Conservation (phyloP, 495 filamentous ascomycete genomes). For the Aspergillus carlsbadensis region DNA sequence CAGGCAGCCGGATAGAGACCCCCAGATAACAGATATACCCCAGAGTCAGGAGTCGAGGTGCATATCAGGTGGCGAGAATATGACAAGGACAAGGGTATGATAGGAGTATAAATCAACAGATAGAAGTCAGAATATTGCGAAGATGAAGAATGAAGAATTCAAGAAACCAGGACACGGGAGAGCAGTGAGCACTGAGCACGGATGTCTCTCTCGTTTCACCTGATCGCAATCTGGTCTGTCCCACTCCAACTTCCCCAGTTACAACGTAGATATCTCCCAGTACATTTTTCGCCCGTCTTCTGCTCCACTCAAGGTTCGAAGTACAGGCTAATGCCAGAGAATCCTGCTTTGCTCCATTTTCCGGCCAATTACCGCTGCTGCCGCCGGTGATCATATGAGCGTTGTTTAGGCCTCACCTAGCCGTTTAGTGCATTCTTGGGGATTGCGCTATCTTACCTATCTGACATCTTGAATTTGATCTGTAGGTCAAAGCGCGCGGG, state of each 20-base stretch:
- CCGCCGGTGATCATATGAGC: slow-evolving; percentile 2
- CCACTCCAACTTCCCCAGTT: not conserved
- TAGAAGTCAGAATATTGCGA: not conserved
- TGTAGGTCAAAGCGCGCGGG: not conserved
- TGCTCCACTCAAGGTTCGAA: not conserved
- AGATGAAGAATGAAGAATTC: not conserved
- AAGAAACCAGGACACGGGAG: not conserved
- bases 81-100: not conserved
- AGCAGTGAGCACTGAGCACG: not conserved
- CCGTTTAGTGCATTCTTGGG: too few relatives aligned
- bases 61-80: not conserved
- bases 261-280: not conserved
- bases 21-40: not conserved
- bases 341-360: slow-evolving; percentile 8
- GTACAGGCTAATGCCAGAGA: not conserved
- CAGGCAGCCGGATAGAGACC: not conserved
- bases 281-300: not conserved
- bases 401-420: too few relatives aligned
- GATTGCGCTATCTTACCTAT: not conserved
- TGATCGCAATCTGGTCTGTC: slow-evolving; percentile 1
- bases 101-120: not conserved
- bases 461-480: not conserved
- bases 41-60: not conserved
- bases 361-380: slow-evolving; percentile 5
- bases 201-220: not conserved